A percentile compares a stretch with the other conserved stretches of the same genome.
Evolutionary conservation across 805 yeast genomes (phyloP).

Genomic region (Tetrapisispora phaffii): DNA sequence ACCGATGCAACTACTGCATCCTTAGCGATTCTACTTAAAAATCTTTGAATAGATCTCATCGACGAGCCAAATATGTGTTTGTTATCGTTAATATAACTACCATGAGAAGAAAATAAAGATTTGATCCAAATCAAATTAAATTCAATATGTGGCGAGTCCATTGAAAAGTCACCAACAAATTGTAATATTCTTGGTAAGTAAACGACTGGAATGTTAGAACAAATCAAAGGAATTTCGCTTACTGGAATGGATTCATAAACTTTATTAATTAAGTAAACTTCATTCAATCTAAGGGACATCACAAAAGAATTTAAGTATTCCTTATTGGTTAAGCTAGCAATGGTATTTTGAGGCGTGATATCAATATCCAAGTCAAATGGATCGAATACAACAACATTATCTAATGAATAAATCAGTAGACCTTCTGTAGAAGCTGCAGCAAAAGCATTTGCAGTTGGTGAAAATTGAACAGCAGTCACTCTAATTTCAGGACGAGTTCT

Average conservation of each 20-base stretch:
- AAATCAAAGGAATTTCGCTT: conserved; percentile 58
- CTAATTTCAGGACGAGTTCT: conserved; percentile 72
- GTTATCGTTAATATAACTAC: conserved; percentile 55
- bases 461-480: conserved; percentile 66
- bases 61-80: conserved; percentile 55
- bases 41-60: conserved; percentile 63
- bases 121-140: conserved; percentile 77
- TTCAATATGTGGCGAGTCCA: conserved; percentile 75
- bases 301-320: conserved; percentile 67
- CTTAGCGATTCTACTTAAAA: conserved; percentile 62
- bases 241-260: conserved; percentile 67
- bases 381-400: conserved; percentile 68
- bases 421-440: conserved; percentile 97
- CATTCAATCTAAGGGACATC: conserved; percentile 91
- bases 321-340: conserved; percentile 46
- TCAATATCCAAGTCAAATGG: conserved; percentile 93
- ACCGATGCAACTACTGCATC: conserved; percentile 50
- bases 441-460: conserved; percentile 85
- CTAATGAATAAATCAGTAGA: conserved; percentile 68
- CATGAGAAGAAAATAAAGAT: conserved; percentile 59
- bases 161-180: conserved; percentile 58
- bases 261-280: conserved; percentile 55
- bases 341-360: conserved; percentile 71
- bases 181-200: conserved; percentile 59
- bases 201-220: conserved; percentile 63